Percentiles rank a stretch among this genome's conserved stretches.
Evolutionary conservation across 768 basidiomycete species (phyloP).

Genomic region (Leccinellum albellum): DNA sequence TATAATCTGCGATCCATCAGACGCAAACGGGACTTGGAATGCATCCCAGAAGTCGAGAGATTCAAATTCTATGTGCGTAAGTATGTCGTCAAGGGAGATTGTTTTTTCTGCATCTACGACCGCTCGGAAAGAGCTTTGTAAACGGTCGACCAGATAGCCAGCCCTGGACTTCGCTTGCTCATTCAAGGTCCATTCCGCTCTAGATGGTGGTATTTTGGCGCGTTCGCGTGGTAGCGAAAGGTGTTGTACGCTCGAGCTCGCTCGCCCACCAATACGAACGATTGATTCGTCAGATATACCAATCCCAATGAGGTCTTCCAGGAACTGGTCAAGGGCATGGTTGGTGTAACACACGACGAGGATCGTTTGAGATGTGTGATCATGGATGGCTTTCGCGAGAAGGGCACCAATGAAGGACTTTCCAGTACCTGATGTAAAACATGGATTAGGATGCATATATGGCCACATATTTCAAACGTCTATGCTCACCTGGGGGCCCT

Average conservation of each 20-base stretch:
- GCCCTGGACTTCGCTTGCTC: conserved; percentile 34
- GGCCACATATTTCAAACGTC: background rate
- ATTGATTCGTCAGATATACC: conserved; percentile 50
- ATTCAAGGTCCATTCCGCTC: conserved; percentile 40
- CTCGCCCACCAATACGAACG: conserved; percentile 58
- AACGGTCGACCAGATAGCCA: conserved; percentile 5
- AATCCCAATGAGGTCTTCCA: conserved; percentile 57
- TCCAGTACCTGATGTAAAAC: conserved; percentile 51
- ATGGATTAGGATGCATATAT: background rate
- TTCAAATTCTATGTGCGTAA: conserved; percentile 52
- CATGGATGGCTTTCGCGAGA: conserved; percentile 56
- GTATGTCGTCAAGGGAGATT: conserved; percentile 29
- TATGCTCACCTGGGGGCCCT: conserved; percentile 60
- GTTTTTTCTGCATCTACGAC: conserved; percentile 18
- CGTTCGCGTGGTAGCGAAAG: conserved; percentile 43
- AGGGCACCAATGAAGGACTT: conserved; percentile 73
- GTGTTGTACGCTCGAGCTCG: conserved; percentile 43
- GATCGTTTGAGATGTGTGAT: conserved; percentile 45
- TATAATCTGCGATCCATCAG: conserved; percentile 43
- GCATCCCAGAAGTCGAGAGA: conserved; percentile 42
- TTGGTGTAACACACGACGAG: conserved; percentile 74
- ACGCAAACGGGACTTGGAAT: conserved; percentile 39
- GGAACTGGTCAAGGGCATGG: conserved; percentile 69
- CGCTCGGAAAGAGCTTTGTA: conserved; percentile 32
- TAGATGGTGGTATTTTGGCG: conserved; percentile 20